Evolutionary conservation across 768 basidiomycete genomes (phyloP), one percentile per base, ranked within the genome.

Genomic region (Suillus subluteus): DNA sequence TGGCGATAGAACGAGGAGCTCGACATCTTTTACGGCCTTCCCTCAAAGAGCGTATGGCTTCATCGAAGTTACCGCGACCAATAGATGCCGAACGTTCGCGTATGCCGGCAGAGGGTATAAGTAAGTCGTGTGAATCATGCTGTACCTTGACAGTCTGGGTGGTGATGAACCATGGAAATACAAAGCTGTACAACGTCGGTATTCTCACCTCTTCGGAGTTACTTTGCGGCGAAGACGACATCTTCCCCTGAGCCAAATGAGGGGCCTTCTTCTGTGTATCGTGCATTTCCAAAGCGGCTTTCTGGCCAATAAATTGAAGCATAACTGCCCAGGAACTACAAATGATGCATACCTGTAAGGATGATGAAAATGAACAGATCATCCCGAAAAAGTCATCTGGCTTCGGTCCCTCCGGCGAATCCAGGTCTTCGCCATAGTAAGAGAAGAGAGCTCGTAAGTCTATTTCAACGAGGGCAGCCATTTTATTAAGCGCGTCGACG

Each of bases 341-440:
- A 38, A 21, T 2, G 18, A 2, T 12, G 72, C 79, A 62, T 67
- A 89, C 91, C 85, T 89, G 88, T 23, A 96, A 80, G 1, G 87
- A 87, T 0, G 87, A 86, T 0, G 90, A 91, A 77, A 95, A 95
- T 0, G 88, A 85, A n/a, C 86, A 81, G 56, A 95, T 84, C 64
- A 89, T 78, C 0, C 84, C 86, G 71, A 98, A 96, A 73, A 98
- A 88, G 68, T 92, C 91, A 74, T 96, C 96, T 0, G 91, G 86
- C 72, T 90, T 94, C 3, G 84, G 83, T 1, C 87, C 81, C 18
- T 93, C 88, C 0, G 86, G 81, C 0, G 86, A 80, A 62, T 88
- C 85, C 2, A 88, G 85, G 63, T 83, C 82, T 74, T 97, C 94
- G 6, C 95, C 95, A 73, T 90, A 97, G 79, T 91, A 98, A 0